Conservation (phyloP, 2,329 filamentous ascomycete genomes). For the Chaetomium olivaceum region DNA sequence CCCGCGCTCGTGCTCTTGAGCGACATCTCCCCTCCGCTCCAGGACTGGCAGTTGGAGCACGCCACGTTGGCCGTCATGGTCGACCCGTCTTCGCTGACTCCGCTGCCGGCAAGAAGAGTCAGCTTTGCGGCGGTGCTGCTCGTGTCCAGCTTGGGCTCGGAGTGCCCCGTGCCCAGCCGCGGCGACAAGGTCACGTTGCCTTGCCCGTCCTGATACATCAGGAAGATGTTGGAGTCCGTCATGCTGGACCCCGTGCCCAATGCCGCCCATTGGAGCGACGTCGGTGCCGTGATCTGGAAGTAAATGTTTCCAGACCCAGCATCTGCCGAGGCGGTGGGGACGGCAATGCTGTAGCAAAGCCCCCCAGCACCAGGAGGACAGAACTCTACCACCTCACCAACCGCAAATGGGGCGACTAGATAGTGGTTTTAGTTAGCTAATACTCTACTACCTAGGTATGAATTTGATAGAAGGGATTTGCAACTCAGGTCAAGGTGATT, state of each 20-base stretch:
- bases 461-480: too few species aligned
- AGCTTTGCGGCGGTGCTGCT: constrained; percentile 45
- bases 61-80: constrained; percentile 61
- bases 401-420: constrained; percentile 30
- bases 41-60: constrained; percentile 55
- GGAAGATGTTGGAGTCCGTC: constrained; percentile 60
- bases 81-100: constrained; percentile 47
- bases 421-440: neutral
- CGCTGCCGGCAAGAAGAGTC: constrained; percentile 59
- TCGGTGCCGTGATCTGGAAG: constrained; percentile 60
- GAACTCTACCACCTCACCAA: constrained; percentile 37
- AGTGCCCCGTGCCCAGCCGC: constrained; percentile 50
- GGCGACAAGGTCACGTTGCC: constrained; percentile 64
- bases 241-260: constrained; percentile 59
- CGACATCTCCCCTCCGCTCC: constrained; percentile 41
- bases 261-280: constrained; percentile 56
- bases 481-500: too few species aligned
- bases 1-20: constrained; percentile 44
- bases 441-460: neutral
- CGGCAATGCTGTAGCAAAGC: constrained; percentile 59
- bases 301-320: constrained; percentile 58
- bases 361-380: constrained; percentile 44
- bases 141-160: constrained; percentile 49
- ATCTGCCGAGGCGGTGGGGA: constrained; percentile 52
- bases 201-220: constrained; percentile 60